A percentile compares a stretch with the other conserved stretches of the same genome.
Evolutionary conservation across 2,329 filamentous ascomycete species (phyloP).

Genomic region (Cercospora nicotianae): DNA sequence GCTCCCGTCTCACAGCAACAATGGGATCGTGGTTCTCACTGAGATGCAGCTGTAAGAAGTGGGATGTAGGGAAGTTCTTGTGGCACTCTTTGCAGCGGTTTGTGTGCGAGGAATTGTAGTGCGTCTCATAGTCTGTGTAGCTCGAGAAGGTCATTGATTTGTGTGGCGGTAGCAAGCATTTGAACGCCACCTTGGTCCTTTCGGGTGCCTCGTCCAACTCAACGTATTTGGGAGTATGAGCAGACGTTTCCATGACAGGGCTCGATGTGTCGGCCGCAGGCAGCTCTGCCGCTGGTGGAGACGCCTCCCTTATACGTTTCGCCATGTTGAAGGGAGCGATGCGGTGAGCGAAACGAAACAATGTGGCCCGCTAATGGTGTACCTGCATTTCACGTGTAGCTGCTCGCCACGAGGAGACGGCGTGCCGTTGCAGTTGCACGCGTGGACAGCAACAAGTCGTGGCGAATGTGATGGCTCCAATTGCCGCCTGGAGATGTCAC

Average conservation of each 20-base stretch:
- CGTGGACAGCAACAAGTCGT: neutral
- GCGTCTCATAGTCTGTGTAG: slow-evolving; percentile 80
- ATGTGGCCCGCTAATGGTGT: neutral
- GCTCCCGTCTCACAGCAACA: slow-evolving; percentile 67
- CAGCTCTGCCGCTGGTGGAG: slow-evolving; percentile 45
- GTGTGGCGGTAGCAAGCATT: slow-evolving; percentile 80
- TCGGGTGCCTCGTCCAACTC: slow-evolving; percentile 54
- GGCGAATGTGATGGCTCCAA: neutral
- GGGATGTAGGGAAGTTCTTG: slow-evolving; percentile 82
- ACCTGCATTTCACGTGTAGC: slow-evolving; percentile 8
- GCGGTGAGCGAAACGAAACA: slow-evolving; percentile 1
- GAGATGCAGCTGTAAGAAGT: slow-evolving; percentile 80
- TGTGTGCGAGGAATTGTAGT: slow-evolving; percentile 77
- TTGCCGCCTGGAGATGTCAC: neutral
- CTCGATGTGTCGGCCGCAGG: slow-evolving; percentile 36
- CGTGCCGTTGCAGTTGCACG: neutral
- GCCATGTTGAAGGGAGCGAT: slow-evolving; percentile 13
- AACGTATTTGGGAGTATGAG: slow-evolving; percentile 45
- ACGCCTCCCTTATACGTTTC: slow-evolving; percentile 15
- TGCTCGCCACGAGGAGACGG: neutral
- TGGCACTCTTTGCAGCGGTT: slow-evolving; percentile 83
- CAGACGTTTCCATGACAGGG: slow-evolving; percentile 5
- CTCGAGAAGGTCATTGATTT: slow-evolving; percentile 68
- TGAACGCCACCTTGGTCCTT: slow-evolving; percentile 58
- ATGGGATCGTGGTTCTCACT: slow-evolving; percentile 89